Evolutionary conservation across 2,329 filamentous ascomycete genomes (phyloP), one percentile per base, ranked within the genome.

Genomic region (Huntiella abstrusa): DNA sequence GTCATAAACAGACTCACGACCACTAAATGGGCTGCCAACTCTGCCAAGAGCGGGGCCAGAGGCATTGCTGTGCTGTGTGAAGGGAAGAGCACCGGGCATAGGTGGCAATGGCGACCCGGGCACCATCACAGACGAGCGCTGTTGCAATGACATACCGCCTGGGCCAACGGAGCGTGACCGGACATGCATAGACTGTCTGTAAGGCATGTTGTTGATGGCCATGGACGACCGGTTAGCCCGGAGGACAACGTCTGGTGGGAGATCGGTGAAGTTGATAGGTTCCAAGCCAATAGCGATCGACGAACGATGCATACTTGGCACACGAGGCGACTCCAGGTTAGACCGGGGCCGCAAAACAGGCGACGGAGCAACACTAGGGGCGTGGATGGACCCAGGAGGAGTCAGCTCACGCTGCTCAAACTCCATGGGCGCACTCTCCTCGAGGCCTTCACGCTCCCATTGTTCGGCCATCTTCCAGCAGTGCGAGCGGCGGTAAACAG

Each of bases 401-500:
- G 45, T 48, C 35, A 50, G 48, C 33, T 47, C 39, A 8, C 5
- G n/a, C 15, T 33, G 33, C 3, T n/a, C 8, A 55, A 57, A 7
- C 7, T 33, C 46, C 7, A 34, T 28, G 0, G 54, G 52, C 2
- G 57, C 54, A 3, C 52, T 52, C 12, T 56, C 53, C 4, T 53
- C 54, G n/a, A 56, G 58, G 5, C 58, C 54, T 6, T 39, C 47
- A 4, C 59, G 59, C 47, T 69, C 65, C 69, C 69, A 73, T 38
- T 61, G 57, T 52, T 69, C 67, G 16, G 68, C 69, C 2, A 66
- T 68, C 32, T 68, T 58, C 69, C 69, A 73, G 57, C 69, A 73
- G 59, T 73, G 69, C 45, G 67, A 70, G 44, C 72, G 68, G 52
- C 71, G 68, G 54, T 75, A 75, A 13, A 69, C 74, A 11, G 71